Evolutionary conservation across 1,284 basidiomycete genomes (phyloP), one percentile per base, ranked within the genome.

Genomic region (Agaricales sp.): DNA sequence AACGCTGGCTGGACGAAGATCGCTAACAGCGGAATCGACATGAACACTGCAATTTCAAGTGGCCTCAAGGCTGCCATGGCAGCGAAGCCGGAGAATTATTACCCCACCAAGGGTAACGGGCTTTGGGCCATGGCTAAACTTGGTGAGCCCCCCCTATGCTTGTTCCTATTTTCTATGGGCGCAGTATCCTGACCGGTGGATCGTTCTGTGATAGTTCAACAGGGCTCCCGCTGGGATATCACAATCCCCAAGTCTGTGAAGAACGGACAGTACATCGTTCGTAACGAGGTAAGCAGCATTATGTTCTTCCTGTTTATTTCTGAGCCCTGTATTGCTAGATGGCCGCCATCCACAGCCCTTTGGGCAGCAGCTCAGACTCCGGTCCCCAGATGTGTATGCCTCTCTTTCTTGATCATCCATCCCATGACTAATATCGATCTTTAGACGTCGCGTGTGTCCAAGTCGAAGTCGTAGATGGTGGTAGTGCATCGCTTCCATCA

Each of bases 301-400:
- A n/a, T n/a, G n/a, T n/a, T n/a, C n/a, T n/a, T n/a, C n/a, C n/a
- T 35, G 30, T 11, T 35, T 35, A 35, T n/a, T 8, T 35, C 8
- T 8, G n/a, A 35, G 30, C 30, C 30, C 30, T 8, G 30, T 19
- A 21, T 43, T 19, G 8, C 13, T 11, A 43, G 20, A n/a, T 43
- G 8, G 41, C 20, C 18, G 41, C 41, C 41, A 11, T 43, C 20
- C 41, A 43, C 41, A 43, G 20, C 41, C 11, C 18, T 19, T 11
- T 16, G 8, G 20, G 41, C 41, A 11, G 8, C 18, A 19, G 11
- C 20, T 11, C 41, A 8, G 20, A 19, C 11, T 11, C 11, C 20
- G 41, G 41, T 43, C 11, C 41, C 20, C 41, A 43, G 18, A 43
- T 43, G 41, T 43, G 41, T 43, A 43, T 8, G 41, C 20, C 41